Conservation (phyloP, 148 eudicot genomes). For the Camellia japonica region DNA sequence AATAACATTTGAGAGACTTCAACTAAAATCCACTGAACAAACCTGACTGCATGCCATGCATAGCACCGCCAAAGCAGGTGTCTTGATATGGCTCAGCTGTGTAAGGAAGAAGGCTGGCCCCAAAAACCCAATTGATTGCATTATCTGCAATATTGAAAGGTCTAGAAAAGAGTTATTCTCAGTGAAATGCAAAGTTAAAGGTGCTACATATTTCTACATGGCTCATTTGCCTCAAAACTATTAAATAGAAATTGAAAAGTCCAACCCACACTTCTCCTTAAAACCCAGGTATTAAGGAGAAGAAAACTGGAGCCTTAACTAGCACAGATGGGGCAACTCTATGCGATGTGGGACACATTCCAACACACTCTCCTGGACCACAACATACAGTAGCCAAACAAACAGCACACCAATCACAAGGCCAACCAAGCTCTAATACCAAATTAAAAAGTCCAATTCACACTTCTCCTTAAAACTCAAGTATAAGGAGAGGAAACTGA, state of each 20-base stretch:
- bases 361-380: too few relatives aligned
- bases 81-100: slow-evolving; percentile 67
- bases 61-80: slow-evolving; percentile 87
- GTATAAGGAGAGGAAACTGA: too few relatives aligned
- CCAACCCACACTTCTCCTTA: too few relatives aligned
- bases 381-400: too few relatives aligned
- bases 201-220: not conserved
- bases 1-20: not conserved
- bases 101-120: slow-evolving; percentile 96
- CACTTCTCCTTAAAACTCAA: too few relatives aligned
- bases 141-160: slow-evolving; percentile 56
- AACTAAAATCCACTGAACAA: not conserved
- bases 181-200: not conserved
- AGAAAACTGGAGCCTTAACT: too few relatives aligned
- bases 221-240: not conserved
- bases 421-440: too few relatives aligned
- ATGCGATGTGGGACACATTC: too few relatives aligned
- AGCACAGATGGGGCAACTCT: too few relatives aligned
- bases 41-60: slow-evolving; percentile 99
- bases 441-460: too few relatives aligned
- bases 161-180: not conserved
- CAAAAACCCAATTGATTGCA: slow-evolving; percentile 94
- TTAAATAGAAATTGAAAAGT: not conserved
- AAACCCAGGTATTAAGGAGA: too few relatives aligned
- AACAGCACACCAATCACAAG: too few relatives aligned